A percentile compares a stretch with the other conserved stretches of the same genome.
Evolutionary conservation across 352 stramenopile genomes (phyloP).

Genomic region (Globisporangium alternatum): DNA sequence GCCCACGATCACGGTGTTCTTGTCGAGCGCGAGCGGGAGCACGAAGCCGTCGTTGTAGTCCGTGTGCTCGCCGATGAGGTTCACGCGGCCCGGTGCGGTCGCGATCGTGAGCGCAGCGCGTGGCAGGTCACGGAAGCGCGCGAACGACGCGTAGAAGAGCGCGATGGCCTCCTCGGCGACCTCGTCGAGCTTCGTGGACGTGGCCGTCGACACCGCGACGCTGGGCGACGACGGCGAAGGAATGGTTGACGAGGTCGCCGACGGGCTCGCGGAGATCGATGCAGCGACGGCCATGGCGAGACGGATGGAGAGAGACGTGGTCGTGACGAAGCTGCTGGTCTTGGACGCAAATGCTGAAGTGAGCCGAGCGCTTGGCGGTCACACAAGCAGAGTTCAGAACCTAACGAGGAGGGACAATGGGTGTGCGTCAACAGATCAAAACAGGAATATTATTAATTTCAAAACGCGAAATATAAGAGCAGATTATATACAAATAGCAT

Average conservation of each 20-base stretch:
- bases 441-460: background rate
- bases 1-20: slow-evolving; percentile 87
- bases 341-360: slow-evolving; percentile 13
- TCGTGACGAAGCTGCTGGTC: background rate
- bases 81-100: slow-evolving; percentile 91
- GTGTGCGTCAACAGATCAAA: background rate
- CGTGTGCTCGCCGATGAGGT: slow-evolving; percentile 95
- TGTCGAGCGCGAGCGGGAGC: slow-evolving; percentile 91
- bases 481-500: too few species aligned
- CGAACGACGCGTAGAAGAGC: slow-evolving; percentile 63
- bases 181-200: slow-evolving; percentile 20
- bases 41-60: slow-evolving; percentile 97
- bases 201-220: background rate
- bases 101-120: slow-evolving; percentile 51
- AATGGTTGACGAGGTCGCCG: too few species aligned
- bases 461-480: too few species aligned
- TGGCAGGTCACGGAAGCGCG: slow-evolving; percentile 30
- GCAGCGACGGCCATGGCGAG: slow-evolving; percentile 11
- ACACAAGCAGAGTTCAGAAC: slow-evolving; percentile 1
- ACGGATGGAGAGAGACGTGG: too few species aligned
- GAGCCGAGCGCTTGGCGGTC: background rate
- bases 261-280: slow-evolving; percentile 10
- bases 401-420: too few species aligned
- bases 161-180: slow-evolving; percentile 51
- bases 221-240: background rate